Evolutionary conservation across 148 eudicot species (phyloP).

Genomic region (Vaccinium corymbosum): DNA sequence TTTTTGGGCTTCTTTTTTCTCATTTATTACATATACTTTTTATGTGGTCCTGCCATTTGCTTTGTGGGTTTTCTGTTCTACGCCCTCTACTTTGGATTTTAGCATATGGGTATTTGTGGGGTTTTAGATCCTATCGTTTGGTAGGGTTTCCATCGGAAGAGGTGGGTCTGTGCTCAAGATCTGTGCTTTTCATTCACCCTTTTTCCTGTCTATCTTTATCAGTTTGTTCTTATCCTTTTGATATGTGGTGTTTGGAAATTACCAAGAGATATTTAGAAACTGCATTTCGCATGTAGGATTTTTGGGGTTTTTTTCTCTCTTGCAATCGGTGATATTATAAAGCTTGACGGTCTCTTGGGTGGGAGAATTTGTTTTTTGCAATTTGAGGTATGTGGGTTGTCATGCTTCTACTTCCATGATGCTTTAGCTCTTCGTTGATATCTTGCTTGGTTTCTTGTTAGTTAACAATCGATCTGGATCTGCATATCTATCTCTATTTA

Average conservation of each 20-base stretch:
- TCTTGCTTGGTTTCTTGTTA: slow-evolving; percentile 14
- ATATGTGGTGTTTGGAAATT: slow-evolving; percentile 28
- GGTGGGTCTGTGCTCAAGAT: slow-evolving; percentile 34
- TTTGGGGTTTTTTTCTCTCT: not conserved
- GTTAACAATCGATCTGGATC: slow-evolving; percentile 21
- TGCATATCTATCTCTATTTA: not conserved
- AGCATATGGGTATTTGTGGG: slow-evolving; percentile 36
- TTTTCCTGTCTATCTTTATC: slow-evolving; percentile 19
- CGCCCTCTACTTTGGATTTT: slow-evolving; percentile 27
- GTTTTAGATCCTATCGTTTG: slow-evolving; percentile 28
- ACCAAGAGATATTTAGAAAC: slow-evolving; percentile 18
- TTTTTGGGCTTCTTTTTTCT: slow-evolving; percentile 17
- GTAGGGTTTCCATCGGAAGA: slow-evolving; percentile 26
- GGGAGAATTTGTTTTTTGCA: not conserved
- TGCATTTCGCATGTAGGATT: slow-evolving; percentile 24
- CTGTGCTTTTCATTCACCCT: slow-evolving; percentile 32
- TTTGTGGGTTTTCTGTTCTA: slow-evolving; percentile 23
- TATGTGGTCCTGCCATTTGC: slow-evolving; percentile 21
- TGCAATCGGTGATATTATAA: not conserved
- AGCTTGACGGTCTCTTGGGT: not conserved
- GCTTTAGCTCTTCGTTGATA: not conserved
- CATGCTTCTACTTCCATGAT: not conserved
- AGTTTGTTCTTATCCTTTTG: slow-evolving; percentile 27
- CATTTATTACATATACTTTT: slow-evolving; percentile 17
- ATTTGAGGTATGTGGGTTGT: slow-evolving; percentile 19